Conservation (phyloP, 345 rosid genomes). For the Eucalyptus polyanthemos region DNA sequence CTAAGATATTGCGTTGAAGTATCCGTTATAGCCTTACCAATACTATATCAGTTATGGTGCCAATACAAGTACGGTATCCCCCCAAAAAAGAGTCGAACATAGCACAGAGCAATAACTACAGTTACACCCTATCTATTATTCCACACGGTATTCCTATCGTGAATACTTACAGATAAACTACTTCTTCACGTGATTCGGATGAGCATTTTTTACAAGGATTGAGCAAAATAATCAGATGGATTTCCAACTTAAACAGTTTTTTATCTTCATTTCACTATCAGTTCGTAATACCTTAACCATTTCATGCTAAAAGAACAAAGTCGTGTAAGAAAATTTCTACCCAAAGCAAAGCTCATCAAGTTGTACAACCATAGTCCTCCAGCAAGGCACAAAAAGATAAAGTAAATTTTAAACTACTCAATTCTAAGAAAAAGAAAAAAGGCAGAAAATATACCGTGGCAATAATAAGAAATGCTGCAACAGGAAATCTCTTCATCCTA, state of each 20-base stretch:
- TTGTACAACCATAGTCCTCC: background rate
- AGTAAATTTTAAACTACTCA: background rate
- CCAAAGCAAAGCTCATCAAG: background rate
- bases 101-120: background rate
- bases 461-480: conserved; percentile 88
- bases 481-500: conserved; percentile 86
- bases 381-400: background rate
- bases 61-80: background rate
- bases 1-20: background rate
- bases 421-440: background rate
- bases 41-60: background rate
- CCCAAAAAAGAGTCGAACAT: background rate
- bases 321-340: background rate
- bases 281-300: background rate
- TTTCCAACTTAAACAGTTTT: background rate
- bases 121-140: background rate
- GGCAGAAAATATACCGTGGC: conserved; percentile 44
- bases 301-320: background rate
- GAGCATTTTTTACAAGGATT: background rate
- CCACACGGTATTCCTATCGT: background rate
- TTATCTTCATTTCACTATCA: background rate
- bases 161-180: background rate
- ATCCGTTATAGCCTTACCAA: background rate
- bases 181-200: background rate
- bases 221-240: background rate